Evolutionary conservation across 257 asterid species (phyloP).

Genomic region (Plectranthus barbatus): DNA sequence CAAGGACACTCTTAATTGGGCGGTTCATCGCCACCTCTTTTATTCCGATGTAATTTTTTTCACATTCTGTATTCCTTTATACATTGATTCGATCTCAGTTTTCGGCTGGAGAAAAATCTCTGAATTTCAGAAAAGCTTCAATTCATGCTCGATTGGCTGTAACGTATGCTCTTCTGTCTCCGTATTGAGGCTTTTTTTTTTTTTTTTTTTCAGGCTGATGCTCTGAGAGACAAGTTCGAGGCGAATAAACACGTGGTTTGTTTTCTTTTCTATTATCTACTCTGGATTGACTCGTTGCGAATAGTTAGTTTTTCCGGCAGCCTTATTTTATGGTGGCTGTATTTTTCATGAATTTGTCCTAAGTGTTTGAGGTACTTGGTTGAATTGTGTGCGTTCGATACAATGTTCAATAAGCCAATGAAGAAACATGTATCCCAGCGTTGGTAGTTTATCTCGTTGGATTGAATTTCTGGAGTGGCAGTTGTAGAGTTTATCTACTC

Average conservation of each 20-base stretch:
- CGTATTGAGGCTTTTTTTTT: neutral
- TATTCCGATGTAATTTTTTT: slow-evolving; percentile 56
- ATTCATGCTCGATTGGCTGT: slow-evolving; percentile 4
- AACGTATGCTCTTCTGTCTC: neutral
- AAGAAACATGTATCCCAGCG: neutral
- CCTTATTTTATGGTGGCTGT: neutral
- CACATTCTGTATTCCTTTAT: slow-evolving; percentile 19
- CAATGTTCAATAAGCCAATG: neutral
- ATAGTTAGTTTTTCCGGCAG: neutral
- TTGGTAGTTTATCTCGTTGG: neutral
- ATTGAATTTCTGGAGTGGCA: neutral
- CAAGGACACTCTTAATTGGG: slow-evolving; percentile 97
- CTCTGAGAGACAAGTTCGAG: slow-evolving; percentile 73
- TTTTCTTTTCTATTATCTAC: slow-evolving; percentile 1
- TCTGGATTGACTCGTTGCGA: neutral
- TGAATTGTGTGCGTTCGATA: neutral
- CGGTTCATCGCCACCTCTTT: slow-evolving; percentile 98
- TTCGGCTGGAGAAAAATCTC: neutral
- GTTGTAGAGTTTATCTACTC: neutral
- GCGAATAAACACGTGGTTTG: slow-evolving; percentile 69
- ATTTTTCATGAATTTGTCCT: neutral
- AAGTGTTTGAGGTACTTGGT: neutral
- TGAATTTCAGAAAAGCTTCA: neutral
- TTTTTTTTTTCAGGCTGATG: slow-evolving; percentile 55
- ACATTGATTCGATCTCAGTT: slow-evolving; percentile 22